Conservation (phyloP, 148 eudicot genomes). For the Agrostemma githago region DNA sequence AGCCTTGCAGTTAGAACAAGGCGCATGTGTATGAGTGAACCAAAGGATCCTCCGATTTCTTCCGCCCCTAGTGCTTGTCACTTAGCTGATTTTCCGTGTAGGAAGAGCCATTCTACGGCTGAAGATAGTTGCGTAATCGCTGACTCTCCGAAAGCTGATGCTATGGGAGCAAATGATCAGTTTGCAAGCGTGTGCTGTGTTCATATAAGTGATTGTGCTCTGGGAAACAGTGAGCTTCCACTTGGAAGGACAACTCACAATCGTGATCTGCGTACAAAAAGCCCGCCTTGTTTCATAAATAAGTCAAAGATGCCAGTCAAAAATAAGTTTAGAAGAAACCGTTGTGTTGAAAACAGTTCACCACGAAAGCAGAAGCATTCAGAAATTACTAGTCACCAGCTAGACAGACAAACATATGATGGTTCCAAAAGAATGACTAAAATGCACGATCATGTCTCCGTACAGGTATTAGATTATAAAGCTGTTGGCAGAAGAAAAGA, state of each 20-base stretch:
- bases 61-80: conserved; percentile 6
- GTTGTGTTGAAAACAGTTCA: conserved; percentile 21
- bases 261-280: conserved; percentile 4
- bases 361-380: conserved; percentile 22
- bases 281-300: conserved; percentile 9
- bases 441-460: conserved; percentile 15
- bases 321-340: conserved; percentile 23
- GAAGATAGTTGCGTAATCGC: conserved; percentile 7
- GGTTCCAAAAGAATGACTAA: conserved; percentile 22
- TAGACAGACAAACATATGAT: conserved; percentile 15
- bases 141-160: conserved; percentile 7
- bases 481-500: conserved; percentile 24
- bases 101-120: conserved; percentile 10
- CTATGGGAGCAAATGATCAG: conserved; percentile 11
- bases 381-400: conserved; percentile 13
- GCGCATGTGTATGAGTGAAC: conserved; percentile 30
- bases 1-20: conserved; percentile 27
- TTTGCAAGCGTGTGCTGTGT: conserved; percentile 14
- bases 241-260: neutral
- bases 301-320: conserved; percentile 15
- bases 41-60: conserved; percentile 17
- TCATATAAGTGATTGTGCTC: conserved; percentile 12
- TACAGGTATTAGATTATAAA: conserved; percentile 18
- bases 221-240: conserved; percentile 2
- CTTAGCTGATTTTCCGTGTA: conserved; percentile 12